Conservation (phyloP, 345 rosid genomes). For the Dipteronia sinensis region DNA sequence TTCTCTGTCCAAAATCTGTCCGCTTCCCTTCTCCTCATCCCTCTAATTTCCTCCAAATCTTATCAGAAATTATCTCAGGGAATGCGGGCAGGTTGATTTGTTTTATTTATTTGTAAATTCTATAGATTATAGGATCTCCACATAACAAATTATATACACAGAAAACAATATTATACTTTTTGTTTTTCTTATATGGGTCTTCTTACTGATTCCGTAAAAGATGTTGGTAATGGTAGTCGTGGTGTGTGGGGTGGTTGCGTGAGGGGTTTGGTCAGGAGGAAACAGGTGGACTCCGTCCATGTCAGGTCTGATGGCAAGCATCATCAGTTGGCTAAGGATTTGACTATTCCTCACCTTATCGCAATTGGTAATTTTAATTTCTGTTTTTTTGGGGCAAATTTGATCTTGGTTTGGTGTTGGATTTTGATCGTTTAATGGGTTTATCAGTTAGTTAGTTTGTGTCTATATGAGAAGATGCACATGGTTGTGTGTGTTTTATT, state of each 20-base stretch:
- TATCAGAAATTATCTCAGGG: neutral
- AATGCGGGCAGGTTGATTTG: constrained; percentile 8
- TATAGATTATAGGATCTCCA: neutral
- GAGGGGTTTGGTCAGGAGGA: constrained; percentile 68
- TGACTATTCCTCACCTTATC: constrained; percentile 70
- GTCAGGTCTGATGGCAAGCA: constrained; percentile 29
- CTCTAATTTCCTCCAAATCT: neutral
- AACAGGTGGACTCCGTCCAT: constrained; percentile 76
- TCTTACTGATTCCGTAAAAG: constrained; percentile 44
- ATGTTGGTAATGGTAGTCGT: constrained; percentile 30
- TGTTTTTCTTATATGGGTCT: constrained; percentile 44
- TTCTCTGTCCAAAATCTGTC: neutral
- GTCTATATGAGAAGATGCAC: neutral
- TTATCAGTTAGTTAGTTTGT: neutral
- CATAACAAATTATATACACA: neutral
- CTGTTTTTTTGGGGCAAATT: neutral
- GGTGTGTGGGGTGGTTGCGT: constrained; percentile 45
- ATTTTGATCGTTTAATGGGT: neutral
- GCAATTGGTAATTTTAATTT: constrained; percentile 59
- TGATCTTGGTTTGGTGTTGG: constrained; percentile 11
- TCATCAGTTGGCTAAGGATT: constrained; percentile 70
- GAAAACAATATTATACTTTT: neutral
- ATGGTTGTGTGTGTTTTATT: neutral
- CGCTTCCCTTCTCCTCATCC: neutral
- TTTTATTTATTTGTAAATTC: neutral